Base-by-base conservation (phyloP, 2,329 filamentous ascomycete species). In the Penicillium sp. region DNA sequence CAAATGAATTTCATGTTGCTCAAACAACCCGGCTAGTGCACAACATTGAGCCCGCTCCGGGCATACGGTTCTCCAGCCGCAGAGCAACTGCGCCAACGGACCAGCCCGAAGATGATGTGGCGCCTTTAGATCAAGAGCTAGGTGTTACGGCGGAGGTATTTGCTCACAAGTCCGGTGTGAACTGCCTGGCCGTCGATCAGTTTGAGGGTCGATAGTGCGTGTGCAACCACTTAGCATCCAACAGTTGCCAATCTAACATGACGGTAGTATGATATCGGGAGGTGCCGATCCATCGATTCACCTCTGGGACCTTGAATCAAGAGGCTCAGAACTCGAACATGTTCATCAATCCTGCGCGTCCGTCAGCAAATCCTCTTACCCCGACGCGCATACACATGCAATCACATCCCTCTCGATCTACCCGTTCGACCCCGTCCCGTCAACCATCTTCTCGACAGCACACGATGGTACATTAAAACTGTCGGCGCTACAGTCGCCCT, bases 251-350 rank as follows among this genome's bases (percentile, higher is more conserved):
- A 31, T 23, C 48, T 23, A 58, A 71, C 59, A 70, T 50, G 11
- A 19, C 19, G 49, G 23, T 66, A 89, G 90, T 63, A 81, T 97
- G 60, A 75, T 96, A 2, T 96, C 92, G 0, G 93, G 91, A 4
- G 92, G 92, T 31, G 88, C 90, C 5, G 91, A 96, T 70, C 90
- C 89, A 10, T 89, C 89, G 0, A 85, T 97, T 68, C 89, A 87
- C 64, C 77, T 97, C 45, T 97, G 92, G 92, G 88, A 97, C 74
- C 82, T 97, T 7, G 89, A 96, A 67, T 77, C 82, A 49, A 78
- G 79, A 64, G 71, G 77, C 75, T 60, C 72, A 60, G 59, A 72
- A 72, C 36, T 81, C 80, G 67, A 81, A 71, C 19, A 87, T 82
- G 66, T 80, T n/a, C 70, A 77, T 47, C 63, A 76, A 7, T 84